phyloP scores from a whole-genome alignment of 495 filamentous ascomycete species.

The Saxophila tyrrhenica region DNA sequence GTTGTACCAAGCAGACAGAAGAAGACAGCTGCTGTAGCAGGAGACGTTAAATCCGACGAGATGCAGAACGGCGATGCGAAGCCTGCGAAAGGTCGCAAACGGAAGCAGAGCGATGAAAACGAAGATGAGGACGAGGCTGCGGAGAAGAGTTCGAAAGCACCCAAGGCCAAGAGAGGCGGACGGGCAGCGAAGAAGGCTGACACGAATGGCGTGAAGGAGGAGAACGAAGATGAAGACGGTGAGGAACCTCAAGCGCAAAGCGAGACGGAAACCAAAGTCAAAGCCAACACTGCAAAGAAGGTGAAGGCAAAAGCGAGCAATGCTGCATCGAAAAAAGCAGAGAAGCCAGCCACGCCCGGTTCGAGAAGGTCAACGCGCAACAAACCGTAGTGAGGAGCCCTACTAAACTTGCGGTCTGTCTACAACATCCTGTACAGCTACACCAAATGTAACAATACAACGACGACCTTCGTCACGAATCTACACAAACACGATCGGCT shows the following conservation, averaged over 20 bases:
- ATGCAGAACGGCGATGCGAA: slow-evolving; percentile 11
- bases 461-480: too few relatives aligned
- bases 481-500: not conserved
- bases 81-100: slow-evolving; percentile 5
- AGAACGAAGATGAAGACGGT: slow-evolving; percentile 1
- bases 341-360: slow-evolving; percentile 5
- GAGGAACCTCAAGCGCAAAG: slow-evolving; percentile 8
- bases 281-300: not conserved
- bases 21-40: slow-evolving; percentile 49
- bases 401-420: not conserved
- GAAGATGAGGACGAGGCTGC: slow-evolving; percentile 5
- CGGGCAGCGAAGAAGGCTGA: slow-evolving; percentile 2
- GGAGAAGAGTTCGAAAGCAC: not conserved
- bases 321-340: slow-evolving; percentile 1
- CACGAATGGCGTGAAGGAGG: not conserved
- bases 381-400: not conserved
- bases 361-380: slow-evolving; percentile 7
- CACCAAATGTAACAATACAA: too few relatives aligned
- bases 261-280: not conserved
- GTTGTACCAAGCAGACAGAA: slow-evolving; percentile 78
- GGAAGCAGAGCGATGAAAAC: slow-evolving; percentile 9
- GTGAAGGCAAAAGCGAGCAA: not conserved
- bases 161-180: slow-evolving; percentile 5
- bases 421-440: not conserved
- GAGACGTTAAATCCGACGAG: slow-evolving; percentile 19